Evolutionary conservation across 2,329 filamentous ascomycete genomes (phyloP).

Genomic region (Phyllachora maydis): DNA sequence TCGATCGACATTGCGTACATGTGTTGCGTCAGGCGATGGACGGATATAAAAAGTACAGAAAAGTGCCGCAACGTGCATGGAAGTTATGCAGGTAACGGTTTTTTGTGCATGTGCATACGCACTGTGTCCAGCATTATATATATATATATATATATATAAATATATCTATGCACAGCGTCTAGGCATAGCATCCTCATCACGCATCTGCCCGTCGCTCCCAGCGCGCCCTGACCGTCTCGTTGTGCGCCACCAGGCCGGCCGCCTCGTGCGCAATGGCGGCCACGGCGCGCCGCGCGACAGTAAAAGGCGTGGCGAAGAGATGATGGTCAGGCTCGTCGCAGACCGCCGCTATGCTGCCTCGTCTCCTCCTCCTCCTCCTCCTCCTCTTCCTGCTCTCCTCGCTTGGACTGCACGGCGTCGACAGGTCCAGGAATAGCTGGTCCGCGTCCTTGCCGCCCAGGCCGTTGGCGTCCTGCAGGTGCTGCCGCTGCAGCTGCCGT

Average conservation of each 20-base stretch:
- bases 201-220: background rate
- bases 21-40: too few species aligned
- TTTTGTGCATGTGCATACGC: too few species aligned
- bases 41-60: too few species aligned
- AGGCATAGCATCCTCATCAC: too few species aligned
- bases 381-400: background rate
- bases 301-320: slow-evolving; percentile 30
- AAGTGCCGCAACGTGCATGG: too few species aligned
- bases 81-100: too few species aligned
- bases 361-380: background rate
- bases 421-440: slow-evolving; percentile 16
- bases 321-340: slow-evolving; percentile 23
- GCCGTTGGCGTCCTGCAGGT: slow-evolving; percentile 20
- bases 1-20: too few species aligned
- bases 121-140: too few species aligned
- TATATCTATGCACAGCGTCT: too few species aligned
- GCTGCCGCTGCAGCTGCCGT: slow-evolving; percentile 20
- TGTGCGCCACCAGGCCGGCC: slow-evolving; percentile 5
- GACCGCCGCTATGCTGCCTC: background rate
- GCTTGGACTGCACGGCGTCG: slow-evolving; percentile 15
- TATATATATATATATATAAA: too few species aligned
- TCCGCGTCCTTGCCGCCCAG: slow-evolving; percentile 17
- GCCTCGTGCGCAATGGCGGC: slow-evolving; percentile 6
- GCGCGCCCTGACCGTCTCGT: slow-evolving; percentile 3
- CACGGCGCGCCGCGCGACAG: slow-evolving; percentile 16